Evolutionary conservation across 1,284 basidiomycete genomes (phyloP).

Genomic region (Austropuccinia psidii): DNA sequence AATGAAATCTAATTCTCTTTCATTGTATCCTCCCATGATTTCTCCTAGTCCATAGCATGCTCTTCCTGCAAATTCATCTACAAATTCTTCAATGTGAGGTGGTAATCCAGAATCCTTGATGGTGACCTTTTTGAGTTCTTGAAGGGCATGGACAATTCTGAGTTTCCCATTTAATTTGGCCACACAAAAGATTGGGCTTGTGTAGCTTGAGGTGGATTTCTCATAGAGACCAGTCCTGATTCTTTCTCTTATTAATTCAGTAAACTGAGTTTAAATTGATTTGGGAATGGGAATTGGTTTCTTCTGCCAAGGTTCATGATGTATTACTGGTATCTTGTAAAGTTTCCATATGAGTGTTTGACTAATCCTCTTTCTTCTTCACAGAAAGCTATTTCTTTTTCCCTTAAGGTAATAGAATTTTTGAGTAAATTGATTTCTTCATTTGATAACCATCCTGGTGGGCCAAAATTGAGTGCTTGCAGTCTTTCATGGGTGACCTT

Average conservation of each 20-base stretch:
- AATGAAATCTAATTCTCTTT: conserved; percentile 2
- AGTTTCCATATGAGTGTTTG: conserved; percentile 7
- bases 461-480: not conserved
- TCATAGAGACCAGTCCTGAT: conserved; percentile 1
- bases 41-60: conserved; percentile 11
- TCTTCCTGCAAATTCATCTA: conserved; percentile 15
- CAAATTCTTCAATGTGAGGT: not conserved
- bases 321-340: not conserved
- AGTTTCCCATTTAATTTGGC: not conserved
- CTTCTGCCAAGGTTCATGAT: conserved; percentile 3
- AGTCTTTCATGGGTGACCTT: not conserved
- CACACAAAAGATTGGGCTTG: not conserved
- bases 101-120: not conserved
- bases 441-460: not conserved
- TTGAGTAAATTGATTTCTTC: not conserved
- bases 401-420: not conserved
- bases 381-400: not conserved
- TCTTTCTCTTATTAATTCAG: conserved; percentile 1
- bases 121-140: not conserved
- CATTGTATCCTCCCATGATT: conserved; percentile 24
- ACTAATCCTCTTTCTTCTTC: conserved; percentile 9
- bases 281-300: not conserved
- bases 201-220: not conserved
- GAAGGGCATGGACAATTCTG: not conserved
- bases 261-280: not conserved